Conservation (phyloP, 108 stramenopile species). For the Skeletonema potamos region DNA sequence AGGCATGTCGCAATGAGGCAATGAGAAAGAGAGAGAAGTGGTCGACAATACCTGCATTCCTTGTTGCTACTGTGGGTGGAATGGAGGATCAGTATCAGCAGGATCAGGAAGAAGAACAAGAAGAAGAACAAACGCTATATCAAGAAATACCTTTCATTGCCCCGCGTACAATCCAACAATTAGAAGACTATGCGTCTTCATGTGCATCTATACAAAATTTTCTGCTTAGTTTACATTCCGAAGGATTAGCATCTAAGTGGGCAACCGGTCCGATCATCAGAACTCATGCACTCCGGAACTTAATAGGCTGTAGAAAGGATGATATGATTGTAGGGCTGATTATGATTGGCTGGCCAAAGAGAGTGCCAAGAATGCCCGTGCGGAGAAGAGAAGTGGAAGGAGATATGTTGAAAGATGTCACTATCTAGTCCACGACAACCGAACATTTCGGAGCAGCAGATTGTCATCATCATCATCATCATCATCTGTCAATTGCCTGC, state of each 20-base stretch:
- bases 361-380: conserved; percentile 25
- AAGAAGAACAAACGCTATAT: conserved; percentile 18
- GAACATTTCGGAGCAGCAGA: too few relatives aligned
- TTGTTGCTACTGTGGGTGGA: conserved; percentile 58
- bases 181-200: conserved; percentile 78
- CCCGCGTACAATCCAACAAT: conserved; percentile 54
- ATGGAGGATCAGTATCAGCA: conserved; percentile 45
- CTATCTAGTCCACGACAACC: not conserved
- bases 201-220: conserved; percentile 79
- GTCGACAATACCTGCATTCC: conserved; percentile 66
- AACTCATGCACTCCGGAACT: conserved; percentile 65
- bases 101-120: not conserved
- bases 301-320: conserved; percentile 45
- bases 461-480: not conserved
- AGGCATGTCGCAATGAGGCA: conserved; percentile 46
- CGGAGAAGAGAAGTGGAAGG: conserved; percentile 22
- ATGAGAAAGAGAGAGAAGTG: conserved; percentile 66
- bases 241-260: conserved; percentile 71
- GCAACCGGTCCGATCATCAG: conserved; percentile 70
- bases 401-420: conserved; percentile 39
- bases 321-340: conserved; percentile 74
- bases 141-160: conserved; percentile 51
- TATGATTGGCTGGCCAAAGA: conserved; percentile 66
- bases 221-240: conserved; percentile 64
- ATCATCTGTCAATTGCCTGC: not conserved